A percentile compares a stretch with the other conserved stretches of the same genome.
phyloP scores from a whole-genome alignment of 2,329 filamentous ascomycete species.

The Sphaerulina populicola region DNA sequence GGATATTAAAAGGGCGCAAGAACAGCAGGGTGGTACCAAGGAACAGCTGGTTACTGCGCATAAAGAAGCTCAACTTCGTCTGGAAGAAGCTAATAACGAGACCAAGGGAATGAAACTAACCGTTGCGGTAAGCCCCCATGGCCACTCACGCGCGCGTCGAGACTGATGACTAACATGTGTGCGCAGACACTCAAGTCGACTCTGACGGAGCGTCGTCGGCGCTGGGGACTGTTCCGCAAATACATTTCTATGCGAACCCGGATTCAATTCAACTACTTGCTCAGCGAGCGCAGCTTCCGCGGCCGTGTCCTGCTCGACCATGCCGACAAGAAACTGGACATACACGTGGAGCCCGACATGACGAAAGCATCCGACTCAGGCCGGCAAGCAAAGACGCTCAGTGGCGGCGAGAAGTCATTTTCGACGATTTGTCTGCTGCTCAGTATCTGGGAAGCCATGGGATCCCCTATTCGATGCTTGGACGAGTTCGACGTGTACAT shows the following conservation, averaged over 20 bases:
- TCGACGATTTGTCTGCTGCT: conserved; percentile 90
- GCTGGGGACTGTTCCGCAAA: conserved; percentile 74
- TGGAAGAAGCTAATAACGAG: conserved; percentile 17
- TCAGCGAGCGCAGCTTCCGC: conserved; percentile 82
- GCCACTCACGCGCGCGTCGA: background rate
- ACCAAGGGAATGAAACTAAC: conserved; percentile 26
- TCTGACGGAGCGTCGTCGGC: conserved; percentile 58
- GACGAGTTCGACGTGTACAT: conserved; percentile 99
- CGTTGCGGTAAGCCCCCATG: conserved; percentile 34
- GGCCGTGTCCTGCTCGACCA: conserved; percentile 76
- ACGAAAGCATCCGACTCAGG: conserved; percentile 62
- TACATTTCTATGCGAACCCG: conserved; percentile 80
- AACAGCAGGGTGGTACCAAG: conserved; percentile 2
- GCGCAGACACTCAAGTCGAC: conserved; percentile 49
- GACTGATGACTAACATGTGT: conserved; percentile 10
- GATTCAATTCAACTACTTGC: conserved; percentile 76
- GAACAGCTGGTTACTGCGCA: conserved; percentile 6
- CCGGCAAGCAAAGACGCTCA: conserved; percentile 81
- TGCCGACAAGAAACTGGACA: conserved; percentile 60
- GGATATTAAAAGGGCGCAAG: conserved; percentile 3
- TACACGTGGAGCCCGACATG: conserved; percentile 61
- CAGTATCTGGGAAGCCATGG: conserved; percentile 96
- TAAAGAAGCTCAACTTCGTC: conserved; percentile 3
- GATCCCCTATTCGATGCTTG: conserved; percentile 83
- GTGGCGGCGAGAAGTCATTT: conserved; percentile 95